Evolutionary conservation across 495 filamentous ascomycete genomes (phyloP).

Genomic region (Podospora anserina): DNA sequence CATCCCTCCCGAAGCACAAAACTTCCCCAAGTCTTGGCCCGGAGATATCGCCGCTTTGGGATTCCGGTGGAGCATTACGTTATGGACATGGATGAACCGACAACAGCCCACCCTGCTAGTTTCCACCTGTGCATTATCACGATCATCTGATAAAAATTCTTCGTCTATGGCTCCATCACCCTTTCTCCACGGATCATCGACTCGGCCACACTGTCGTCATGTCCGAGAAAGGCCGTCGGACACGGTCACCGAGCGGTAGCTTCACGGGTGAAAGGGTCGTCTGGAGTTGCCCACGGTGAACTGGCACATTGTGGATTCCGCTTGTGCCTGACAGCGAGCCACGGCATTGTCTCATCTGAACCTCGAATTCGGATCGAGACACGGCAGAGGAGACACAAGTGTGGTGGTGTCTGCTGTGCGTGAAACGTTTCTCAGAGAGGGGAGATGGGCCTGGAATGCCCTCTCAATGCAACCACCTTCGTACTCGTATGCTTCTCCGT

Average conservation of each 20-base stretch:
- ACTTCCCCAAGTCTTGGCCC: not conserved
- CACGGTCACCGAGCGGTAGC: not conserved
- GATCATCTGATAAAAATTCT: constrained; percentile 27
- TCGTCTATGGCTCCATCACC: not conserved
- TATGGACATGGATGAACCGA: not conserved
- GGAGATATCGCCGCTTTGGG: not conserved
- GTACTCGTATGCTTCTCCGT: not conserved
- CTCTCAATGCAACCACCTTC: not conserved
- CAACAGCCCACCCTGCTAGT: not conserved
- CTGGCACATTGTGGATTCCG: not conserved
- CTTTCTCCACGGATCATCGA: constrained; percentile 3
- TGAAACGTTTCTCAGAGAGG: not conserved
- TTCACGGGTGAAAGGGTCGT: not conserved
- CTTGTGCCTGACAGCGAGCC: not conserved
- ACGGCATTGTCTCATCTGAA: not conserved
- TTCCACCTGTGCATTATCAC: constrained; percentile 20
- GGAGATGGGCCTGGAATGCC: not conserved
- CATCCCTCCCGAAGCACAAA: too few species aligned
- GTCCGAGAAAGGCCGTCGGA: not conserved
- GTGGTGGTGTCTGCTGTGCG: not conserved
- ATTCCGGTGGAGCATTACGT: not conserved
- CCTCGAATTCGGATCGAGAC: not conserved
- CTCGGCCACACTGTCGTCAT: constrained; percentile 2
- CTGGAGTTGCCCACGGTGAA: too few species aligned
- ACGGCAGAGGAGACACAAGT: not conserved